A percentile compares a stretch with the other conserved stretches of the same genome.
phyloP scores from a whole-genome alignment of 331 rosid genomes.

The Erythrophleum ivorense region DNA sequence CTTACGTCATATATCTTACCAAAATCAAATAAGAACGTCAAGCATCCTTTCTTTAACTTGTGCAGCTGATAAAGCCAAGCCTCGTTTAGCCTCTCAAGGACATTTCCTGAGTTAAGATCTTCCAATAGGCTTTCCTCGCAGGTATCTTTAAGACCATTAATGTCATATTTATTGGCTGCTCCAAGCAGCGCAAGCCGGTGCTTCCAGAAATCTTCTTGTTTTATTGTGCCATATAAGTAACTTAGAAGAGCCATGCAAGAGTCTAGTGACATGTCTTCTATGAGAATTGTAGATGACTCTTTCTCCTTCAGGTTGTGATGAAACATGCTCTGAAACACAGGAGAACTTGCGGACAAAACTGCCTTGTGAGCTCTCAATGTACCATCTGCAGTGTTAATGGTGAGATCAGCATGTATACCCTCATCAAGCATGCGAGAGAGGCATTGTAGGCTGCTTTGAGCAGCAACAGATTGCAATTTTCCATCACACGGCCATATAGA shows the following conservation, averaged over 20 bases:
- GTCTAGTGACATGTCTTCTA: conserved; percentile 78
- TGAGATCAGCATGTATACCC: conserved; percentile 74
- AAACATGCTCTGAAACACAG: conserved; percentile 88
- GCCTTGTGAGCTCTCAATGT: conserved; percentile 85
- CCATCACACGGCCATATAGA: conserved; percentile 76
- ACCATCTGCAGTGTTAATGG: conserved; percentile 67
- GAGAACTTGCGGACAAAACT: conserved; percentile 81
- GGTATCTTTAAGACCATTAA: conserved; percentile 64
- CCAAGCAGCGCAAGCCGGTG: conserved; percentile 80
- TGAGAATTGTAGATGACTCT: conserved; percentile 74
- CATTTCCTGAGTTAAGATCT: conserved; percentile 74
- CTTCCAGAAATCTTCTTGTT: conserved; percentile 77
- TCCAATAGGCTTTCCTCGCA: conserved; percentile 93
- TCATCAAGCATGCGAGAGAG: conserved; percentile 91
- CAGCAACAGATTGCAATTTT: conserved; percentile 52
- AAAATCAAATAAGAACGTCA: conserved; percentile 75
- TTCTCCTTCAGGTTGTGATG: conserved; percentile 80
- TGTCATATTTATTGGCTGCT: conserved; percentile 82
- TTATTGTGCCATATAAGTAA: conserved; percentile 80
- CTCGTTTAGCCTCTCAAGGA: conserved; percentile 82
- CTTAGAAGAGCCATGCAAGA: conserved; percentile 71
- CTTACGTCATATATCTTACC: conserved; percentile 80
- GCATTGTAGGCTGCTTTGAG: conserved; percentile 62
- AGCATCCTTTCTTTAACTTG: conserved; percentile 87
- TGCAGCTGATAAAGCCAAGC: conserved; percentile 76